These are phyloP conservation scores for Nothophoma quercina DNA, from an alignment of 2,329 filamentous ascomycete genomes.

Conservation along the genomic window DNA sequence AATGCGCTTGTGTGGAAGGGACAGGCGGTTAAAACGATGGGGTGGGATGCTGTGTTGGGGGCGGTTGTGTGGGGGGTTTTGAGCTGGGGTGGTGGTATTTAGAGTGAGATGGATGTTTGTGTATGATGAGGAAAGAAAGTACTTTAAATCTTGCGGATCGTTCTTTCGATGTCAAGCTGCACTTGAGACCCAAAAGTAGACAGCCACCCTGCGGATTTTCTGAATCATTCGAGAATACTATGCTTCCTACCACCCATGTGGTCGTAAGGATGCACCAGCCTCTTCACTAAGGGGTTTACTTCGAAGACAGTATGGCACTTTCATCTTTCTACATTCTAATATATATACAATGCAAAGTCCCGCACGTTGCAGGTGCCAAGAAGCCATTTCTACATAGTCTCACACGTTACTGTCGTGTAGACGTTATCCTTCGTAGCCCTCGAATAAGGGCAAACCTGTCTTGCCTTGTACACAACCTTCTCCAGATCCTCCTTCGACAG, in stretches of 20 bases:
- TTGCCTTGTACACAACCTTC: slow-evolving; percentile 47
- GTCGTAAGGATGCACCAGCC: too few species aligned
- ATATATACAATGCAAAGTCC: too few species aligned
- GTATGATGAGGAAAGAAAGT: not conserved
- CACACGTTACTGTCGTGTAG: slow-evolving; percentile 27
- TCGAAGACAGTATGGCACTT: too few species aligned
- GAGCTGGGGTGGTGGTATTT: slow-evolving; percentile 39
- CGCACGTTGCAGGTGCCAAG: too few species aligned
- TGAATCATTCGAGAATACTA: too few species aligned
- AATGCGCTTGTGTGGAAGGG: slow-evolving; percentile 19
- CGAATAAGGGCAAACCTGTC: slow-evolving; percentile 47
- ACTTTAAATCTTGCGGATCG: too few species aligned
- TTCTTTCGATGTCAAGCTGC: too few species aligned
- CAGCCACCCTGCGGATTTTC: too few species aligned
- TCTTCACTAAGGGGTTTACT: too few species aligned
- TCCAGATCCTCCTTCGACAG: slow-evolving; percentile 46
- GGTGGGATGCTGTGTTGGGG: slow-evolving; percentile 37
- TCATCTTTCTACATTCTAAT: too few species aligned
- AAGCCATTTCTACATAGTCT: slow-evolving; percentile 37
- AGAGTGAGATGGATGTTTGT: not conserved
- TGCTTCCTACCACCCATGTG: too few species aligned
- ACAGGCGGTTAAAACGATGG: slow-evolving; percentile 35
- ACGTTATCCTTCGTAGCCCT: slow-evolving; percentile 48
- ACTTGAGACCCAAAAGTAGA: too few species aligned
- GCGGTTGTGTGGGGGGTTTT: slow-evolving; percentile 24